These are phyloP conservation scores for Amoebophrya sp. DNA, from an alignment of 169 alveolate species.

Conservation along the genomic window DNA sequence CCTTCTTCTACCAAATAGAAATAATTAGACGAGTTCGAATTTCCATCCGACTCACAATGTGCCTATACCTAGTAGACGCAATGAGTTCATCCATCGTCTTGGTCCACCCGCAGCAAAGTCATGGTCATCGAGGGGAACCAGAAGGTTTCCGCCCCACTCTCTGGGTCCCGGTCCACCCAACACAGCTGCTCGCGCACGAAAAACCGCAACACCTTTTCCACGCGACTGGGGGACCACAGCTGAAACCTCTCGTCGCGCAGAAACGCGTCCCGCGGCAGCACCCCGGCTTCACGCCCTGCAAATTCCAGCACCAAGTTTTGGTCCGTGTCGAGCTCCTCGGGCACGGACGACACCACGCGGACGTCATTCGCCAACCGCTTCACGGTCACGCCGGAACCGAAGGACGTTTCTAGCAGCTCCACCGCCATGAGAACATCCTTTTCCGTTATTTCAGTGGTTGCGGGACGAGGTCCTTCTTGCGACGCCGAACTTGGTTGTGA, in stretches of 20 bases:
- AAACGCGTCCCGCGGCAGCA: background rate
- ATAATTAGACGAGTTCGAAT: no score
- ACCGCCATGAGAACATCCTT: background rate
- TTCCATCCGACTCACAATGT: no score
- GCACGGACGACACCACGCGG: background rate
- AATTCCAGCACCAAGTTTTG: background rate
- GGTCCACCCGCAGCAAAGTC: no score
- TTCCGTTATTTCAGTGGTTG: no score
- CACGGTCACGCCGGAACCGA: background rate
- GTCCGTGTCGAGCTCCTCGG: background rate
- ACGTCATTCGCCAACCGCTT: background rate
- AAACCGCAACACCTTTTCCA: background rate
- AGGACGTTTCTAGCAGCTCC: background rate
- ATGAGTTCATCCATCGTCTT: no score
- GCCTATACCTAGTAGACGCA: no score
- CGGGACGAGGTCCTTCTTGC: no score
- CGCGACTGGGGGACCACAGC: background rate
- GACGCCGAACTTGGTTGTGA: no score
- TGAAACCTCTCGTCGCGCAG: background rate
- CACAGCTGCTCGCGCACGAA: background rate
- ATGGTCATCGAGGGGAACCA: background rate
- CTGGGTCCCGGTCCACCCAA: background rate
- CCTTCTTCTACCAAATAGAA: no score
- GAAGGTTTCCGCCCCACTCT: background rate
- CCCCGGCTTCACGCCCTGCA: background rate